Base-by-base conservation (phyloP, 306 rosid genomes). In the Casuarina equisetifolia region DNA sequence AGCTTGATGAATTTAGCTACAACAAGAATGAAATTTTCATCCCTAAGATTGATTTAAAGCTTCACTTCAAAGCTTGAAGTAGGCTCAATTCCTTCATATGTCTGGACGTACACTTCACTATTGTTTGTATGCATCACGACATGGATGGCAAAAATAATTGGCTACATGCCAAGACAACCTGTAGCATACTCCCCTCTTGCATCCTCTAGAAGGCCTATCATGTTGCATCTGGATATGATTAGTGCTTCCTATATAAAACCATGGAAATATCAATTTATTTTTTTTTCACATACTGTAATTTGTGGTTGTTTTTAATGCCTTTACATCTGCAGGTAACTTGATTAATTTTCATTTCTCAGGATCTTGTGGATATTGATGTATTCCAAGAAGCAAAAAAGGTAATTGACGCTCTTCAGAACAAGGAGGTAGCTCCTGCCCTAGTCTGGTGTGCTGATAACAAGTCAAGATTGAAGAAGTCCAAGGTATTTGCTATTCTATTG, bases 381-480 rank as follows among this genome's bases (percentile, higher is more conserved):
- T 95, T 92, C 81, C 92, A 88, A 88, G 99, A 95, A 85, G 99
- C 96, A 49, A 92, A 85, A 83, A 86, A 79, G 86, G 97, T 92
- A 78, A 87, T 84, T 35, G 96, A 91, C 73, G 96, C 97, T 83
- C 89, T 95, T 85, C 91, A 91, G 81, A 92, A 84, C 75, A 88
- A 87, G 90, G 94, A 92, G 79, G 93, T 91, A 74, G 87, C 94
- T 43, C 97, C 97, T 79, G 97, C 94, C 78, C 84, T 95, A 69
- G 86, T 96, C n/a, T 95, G 99, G 99, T 95, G 98, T 76, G 87
- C 92, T 1, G 99, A 95, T 46, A 95, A 95, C 88, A 95, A 90
- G 89, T 90, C 97, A 77, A 89, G 97, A 82, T 85, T 92, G 86
- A 95, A 92, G 90, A 92, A 95, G 80, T 87, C 92, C 74, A 95